Conservation (phyloP, 345 rosid species). For the Isatis tinctoria region DNA sequence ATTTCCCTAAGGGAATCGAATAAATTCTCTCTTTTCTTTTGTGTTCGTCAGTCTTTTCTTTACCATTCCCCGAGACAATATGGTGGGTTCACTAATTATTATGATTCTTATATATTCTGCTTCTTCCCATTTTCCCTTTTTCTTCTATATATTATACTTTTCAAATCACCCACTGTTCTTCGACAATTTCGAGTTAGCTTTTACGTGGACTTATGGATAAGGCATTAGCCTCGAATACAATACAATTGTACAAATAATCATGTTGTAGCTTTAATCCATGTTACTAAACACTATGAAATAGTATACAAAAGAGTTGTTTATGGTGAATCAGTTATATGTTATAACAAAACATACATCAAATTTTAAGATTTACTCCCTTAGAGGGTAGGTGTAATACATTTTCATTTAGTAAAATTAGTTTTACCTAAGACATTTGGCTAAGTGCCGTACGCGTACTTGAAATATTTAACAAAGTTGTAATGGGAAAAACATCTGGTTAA, state of each 20-base stretch:
- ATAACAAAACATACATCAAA: background rate
- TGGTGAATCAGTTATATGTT: background rate
- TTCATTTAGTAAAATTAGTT: too few relatives aligned
- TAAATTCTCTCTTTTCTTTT: constrained; percentile 41
- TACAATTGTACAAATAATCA: background rate
- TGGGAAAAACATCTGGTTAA: too few relatives aligned
- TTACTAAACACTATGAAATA: background rate
- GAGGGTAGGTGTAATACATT: too few relatives aligned
- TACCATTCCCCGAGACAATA: constrained; percentile 66
- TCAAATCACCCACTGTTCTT: background rate
- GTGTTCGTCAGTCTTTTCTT: constrained; percentile 65
- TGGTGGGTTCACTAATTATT: constrained; percentile 34
- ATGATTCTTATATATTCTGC: constrained; percentile 8
- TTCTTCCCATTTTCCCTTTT: background rate
- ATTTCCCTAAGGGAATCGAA: constrained; percentile 64
- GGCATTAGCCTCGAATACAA: background rate
- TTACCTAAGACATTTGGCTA: too few relatives aligned
- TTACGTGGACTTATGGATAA: constrained; percentile 8
- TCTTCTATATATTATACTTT: background rate
- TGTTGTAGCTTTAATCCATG: background rate
- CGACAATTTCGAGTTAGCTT: constrained; percentile 7
- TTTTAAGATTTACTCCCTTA: too few relatives aligned
- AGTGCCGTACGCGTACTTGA: too few relatives aligned
- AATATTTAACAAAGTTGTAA: too few relatives aligned
- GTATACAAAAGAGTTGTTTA: background rate